These are phyloP conservation scores for Ophiostoma perfectum DNA, from an alignment of 2,329 filamentous ascomycete genomes.

Conservation along the genomic window DNA sequence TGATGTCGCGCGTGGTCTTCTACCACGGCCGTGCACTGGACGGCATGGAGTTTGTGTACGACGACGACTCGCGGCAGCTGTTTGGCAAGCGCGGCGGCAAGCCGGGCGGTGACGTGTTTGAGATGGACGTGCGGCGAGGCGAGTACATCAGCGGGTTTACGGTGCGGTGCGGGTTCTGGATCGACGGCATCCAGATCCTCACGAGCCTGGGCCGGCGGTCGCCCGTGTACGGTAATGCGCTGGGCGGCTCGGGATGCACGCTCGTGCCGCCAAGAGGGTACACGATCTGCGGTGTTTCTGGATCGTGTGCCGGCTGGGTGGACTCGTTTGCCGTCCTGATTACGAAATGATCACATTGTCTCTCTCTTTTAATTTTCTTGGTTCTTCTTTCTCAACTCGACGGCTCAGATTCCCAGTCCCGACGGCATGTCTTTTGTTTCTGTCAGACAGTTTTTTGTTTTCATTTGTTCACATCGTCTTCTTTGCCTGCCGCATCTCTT, in stretches of 20 bases:
- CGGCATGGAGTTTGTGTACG: slow-evolving; percentile 88
- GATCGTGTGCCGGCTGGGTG: slow-evolving; percentile 73
- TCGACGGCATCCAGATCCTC: slow-evolving; percentile 84
- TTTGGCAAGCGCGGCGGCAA: slow-evolving; percentile 78
- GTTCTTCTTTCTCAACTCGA: neutral
- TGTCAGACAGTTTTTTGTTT: neutral
- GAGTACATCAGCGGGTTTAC: slow-evolving; percentile 86
- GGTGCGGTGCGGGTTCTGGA: slow-evolving; percentile 71
- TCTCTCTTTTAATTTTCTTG: neutral
- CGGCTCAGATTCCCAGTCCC: neutral
- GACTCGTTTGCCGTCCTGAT: slow-evolving; percentile 76
- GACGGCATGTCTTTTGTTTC: neutral
- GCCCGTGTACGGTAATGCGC: slow-evolving; percentile 72
- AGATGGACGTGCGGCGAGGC: slow-evolving; percentile 75
- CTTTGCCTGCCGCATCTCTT: neutral
- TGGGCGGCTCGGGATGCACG: slow-evolving; percentile 77
- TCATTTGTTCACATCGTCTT: neutral
- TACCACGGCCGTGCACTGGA: slow-evolving; percentile 74
- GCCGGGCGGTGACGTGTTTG: slow-evolving; percentile 65
- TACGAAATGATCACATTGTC: slow-evolving; percentile 16
- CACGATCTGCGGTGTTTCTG: slow-evolving; percentile 79
- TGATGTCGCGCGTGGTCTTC: slow-evolving; percentile 68
- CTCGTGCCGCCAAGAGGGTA: slow-evolving; percentile 87
- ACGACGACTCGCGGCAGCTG: slow-evolving; percentile 75
- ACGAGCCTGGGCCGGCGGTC: slow-evolving; percentile 86